Conservation (phyloP, 352 stramenopile genomes). For the Poterioochromonas sp. region DNA sequence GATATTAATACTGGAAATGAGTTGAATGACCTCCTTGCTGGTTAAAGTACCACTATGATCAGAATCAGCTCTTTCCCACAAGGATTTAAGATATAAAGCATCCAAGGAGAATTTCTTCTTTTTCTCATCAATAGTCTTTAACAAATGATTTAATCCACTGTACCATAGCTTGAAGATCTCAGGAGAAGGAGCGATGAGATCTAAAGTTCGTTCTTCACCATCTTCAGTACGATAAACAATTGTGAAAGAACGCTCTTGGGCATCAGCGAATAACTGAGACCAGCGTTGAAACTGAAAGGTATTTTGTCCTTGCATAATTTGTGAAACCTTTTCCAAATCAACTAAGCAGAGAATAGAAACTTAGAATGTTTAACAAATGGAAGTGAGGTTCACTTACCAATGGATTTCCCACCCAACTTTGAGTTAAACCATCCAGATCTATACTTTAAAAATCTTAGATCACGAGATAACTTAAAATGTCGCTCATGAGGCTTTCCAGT, state of each 20-base stretch:
- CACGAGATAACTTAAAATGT: background rate
- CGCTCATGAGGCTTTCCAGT: conserved; percentile 5
- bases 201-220: background rate
- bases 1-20: conserved; percentile 39
- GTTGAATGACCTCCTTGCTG: conserved; percentile 34
- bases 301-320: conserved; percentile 9
- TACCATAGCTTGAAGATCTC: conserved; percentile 15
- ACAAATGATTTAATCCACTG: background rate
- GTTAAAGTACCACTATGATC: conserved; percentile 37
- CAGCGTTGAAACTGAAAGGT: conserved; percentile 9
- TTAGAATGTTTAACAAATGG: background rate
- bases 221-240: conserved; percentile 5
- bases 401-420: background rate
- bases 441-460: conserved; percentile 4
- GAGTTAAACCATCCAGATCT: background rate
- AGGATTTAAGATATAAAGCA: conserved; percentile 5
- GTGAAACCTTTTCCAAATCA: conserved; percentile 2
- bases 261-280: background rate
- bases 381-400: background rate
- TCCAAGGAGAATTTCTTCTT: background rate
- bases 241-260: background rate
- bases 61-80: conserved; percentile 38
- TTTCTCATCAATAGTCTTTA: background rate
- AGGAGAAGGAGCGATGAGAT: conserved; percentile 26
- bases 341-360: background rate